These are phyloP conservation scores for Kwoniella bestiolae DNA, from an alignment of 768 basidiomycete species.

Conservation along the genomic window DNA sequence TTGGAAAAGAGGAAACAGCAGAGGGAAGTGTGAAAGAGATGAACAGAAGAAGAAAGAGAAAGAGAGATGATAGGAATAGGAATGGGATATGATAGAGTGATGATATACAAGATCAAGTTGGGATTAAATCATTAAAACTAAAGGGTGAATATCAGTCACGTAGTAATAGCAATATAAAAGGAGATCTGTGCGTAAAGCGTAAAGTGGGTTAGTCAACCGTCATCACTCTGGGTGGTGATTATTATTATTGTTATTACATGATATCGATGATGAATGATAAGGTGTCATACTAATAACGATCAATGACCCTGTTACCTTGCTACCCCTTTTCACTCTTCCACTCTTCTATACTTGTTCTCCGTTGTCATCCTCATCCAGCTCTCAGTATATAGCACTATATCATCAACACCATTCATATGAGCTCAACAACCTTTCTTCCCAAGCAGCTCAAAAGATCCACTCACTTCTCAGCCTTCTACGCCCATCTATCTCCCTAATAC, in stretches of 20 bases:
- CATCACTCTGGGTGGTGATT: too few species aligned
- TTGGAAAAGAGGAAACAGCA: neutral
- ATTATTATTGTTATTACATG: neutral
- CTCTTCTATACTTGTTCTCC: neutral
- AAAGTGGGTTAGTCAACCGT: too few species aligned
- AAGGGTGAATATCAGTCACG: too few species aligned
- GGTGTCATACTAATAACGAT: slow-evolving; percentile 21
- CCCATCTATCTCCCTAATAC: slow-evolving; percentile 63
- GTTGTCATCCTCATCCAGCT: neutral
- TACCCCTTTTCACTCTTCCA: neutral
- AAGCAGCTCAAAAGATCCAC: neutral
- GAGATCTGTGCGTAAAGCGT: slow-evolving; percentile 1
- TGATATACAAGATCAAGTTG: too few species aligned
- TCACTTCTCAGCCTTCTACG: neutral
- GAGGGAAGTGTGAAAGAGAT: neutral
- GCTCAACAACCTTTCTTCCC: neutral
- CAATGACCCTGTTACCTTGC: slow-evolving; percentile 10
- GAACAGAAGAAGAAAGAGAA: neutral
- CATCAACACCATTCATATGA: neutral
- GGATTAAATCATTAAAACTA: too few species aligned
- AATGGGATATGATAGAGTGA: too few species aligned
- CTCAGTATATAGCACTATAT: neutral
- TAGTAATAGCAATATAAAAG: too few species aligned
- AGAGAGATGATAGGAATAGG: neutral
- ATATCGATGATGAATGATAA: neutral